Base-by-base conservation (phyloP, 2,329 filamentous ascomycete species). In the Cercospora sesami region DNA sequence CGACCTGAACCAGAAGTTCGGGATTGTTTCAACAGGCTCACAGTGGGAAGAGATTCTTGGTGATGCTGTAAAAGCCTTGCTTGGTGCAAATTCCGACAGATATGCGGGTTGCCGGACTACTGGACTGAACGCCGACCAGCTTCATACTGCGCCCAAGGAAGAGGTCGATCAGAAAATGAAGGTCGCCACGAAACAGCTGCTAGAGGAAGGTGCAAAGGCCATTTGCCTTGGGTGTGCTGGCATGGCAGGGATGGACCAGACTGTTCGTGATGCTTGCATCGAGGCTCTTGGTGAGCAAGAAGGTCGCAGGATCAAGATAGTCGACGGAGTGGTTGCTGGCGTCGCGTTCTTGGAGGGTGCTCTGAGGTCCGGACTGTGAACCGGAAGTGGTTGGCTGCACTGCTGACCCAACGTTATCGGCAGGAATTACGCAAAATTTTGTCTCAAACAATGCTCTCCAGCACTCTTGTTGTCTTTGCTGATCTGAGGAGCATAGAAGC, bases 161-260 rank as follows among this genome's bases (percentile, higher is more conserved):
- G 84, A 91, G 69, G 88, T 97, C 42, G 82, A 83, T 42, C 78
- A 78, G 68, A 89, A 87, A 74, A 87, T 97, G 76, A 88, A 85
- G 72, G 84, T 87, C 16, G 93, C 93, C 0, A 91, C 92, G 0
- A 86, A 85, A 77, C 82, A 85, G 61, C 80, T 97, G 28, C 79
- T 96, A 30, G 78, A 65, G 7, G 63, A 64, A 8, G 73, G 73
- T 4, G 73, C 72, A 28, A 68, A 67, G 36, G 91, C 89, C 26
- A 87, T 97, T 7, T 91, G 92, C 75, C 86, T 97, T 82, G 94
- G 94, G 0, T 97, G 94, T 78, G 94, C 92, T 2, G 94, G 93
- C 0, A 97, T 97, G 94, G 89, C 90, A 0, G 94, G 93, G 0
- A 85, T 97, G 80, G 91, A 95, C 14, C 42, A 31, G 16, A 62